phyloP scores from a whole-genome alignment of 371 early-diverging fungal species.

The Lichtheimia ornata region DNA sequence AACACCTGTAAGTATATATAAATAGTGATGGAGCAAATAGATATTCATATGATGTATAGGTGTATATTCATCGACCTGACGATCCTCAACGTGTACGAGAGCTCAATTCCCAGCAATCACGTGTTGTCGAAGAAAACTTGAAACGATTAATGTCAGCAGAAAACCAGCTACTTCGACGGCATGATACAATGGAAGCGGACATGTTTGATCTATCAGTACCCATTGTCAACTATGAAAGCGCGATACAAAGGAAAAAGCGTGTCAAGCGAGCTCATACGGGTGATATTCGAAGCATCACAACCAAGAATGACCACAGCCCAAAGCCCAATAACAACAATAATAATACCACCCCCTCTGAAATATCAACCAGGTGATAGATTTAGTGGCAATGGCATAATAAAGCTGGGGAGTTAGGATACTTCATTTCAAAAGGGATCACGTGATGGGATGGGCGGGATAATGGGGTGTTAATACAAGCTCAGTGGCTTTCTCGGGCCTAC shows the following conservation, averaged over 20 bases:
- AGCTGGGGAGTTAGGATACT: too few relatives aligned
- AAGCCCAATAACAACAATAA: background rate
- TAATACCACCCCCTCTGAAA: too few relatives aligned
- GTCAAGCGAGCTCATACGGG: conserved; percentile 19
- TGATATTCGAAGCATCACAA: background rate
- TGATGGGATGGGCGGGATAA: too few relatives aligned
- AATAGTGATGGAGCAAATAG: background rate
- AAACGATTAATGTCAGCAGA: conserved; percentile 62
- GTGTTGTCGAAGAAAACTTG: conserved; percentile 63
- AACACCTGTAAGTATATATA: conserved; percentile 52
- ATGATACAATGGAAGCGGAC: conserved; percentile 6
- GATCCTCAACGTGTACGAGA: conserved; percentile 64
- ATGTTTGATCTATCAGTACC: conserved; percentile 32
- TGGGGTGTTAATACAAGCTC: too few relatives aligned
- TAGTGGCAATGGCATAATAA: too few relatives aligned
- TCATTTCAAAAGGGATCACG: too few relatives aligned
- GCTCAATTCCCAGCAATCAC: conserved; percentile 63
- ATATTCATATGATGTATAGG: conserved; percentile 27
- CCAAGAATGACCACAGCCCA: background rate
- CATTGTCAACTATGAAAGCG: conserved; percentile 57
- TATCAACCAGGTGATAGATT: too few relatives aligned
- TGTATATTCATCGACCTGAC: conserved; percentile 59
- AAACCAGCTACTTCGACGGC: conserved; percentile 45
- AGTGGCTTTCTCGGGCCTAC: background rate
- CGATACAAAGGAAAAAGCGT: conserved; percentile 45